Percentiles rank a stretch among this genome's conserved stretches.
phyloP scores from a whole-genome alignment of 495 filamentous ascomycete genomes.

The Trichocladium uniseriatum region DNA sequence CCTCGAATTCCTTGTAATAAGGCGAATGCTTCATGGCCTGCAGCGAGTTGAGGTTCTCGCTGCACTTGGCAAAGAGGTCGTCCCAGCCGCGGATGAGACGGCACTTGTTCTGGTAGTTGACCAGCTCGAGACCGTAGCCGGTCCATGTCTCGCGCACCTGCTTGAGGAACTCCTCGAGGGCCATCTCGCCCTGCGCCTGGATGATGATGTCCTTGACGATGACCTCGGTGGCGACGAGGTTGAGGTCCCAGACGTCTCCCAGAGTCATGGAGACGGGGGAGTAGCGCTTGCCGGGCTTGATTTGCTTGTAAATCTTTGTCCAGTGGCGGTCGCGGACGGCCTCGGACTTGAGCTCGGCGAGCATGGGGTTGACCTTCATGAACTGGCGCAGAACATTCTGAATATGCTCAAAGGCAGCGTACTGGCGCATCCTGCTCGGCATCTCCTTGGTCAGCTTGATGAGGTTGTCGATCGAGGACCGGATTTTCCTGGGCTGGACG shows the following conservation, averaged over 20 bases:
- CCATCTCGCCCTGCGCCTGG: conserved; percentile 98
- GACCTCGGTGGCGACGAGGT: conserved; percentile 73
- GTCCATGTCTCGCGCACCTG: conserved; percentile 96
- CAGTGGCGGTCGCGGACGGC: conserved; percentile 94
- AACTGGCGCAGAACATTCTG: conserved; percentile 81
- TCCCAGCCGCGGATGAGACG: conserved; percentile 96
- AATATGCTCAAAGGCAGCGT: conserved; percentile 96
- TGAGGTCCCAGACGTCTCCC: conserved; percentile 95
- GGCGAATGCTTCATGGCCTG: conserved; percentile 99
- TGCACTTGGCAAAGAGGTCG: conserved; percentile 96
- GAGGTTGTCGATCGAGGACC: conserved; percentile 76
- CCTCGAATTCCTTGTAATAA: conserved; percentile 98
- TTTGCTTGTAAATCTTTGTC: conserved; percentile 90
- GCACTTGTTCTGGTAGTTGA: conserved; percentile 96
- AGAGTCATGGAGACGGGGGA: conserved; percentile 88
- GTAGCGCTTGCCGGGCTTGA: conserved; percentile 84
- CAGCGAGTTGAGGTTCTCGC: conserved; percentile 91
- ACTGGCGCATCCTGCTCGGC: conserved; percentile 97
- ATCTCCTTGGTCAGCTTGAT: conserved; percentile 99
- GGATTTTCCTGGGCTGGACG: conserved; percentile 83
- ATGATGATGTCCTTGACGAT: conserved; percentile 85
- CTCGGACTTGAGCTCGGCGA: conserved; percentile 91
- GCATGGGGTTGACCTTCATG: conserved; percentile 78
- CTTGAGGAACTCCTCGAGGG: conserved; percentile 92
- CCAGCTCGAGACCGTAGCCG: conserved; percentile 83